A percentile compares a stretch with the other conserved stretches of the same genome.
These are phyloP conservation scores for Wilcoxina mikolae DNA, from an alignment of 495 filamentous ascomycete genomes.

Conservation along the genomic window DNA sequence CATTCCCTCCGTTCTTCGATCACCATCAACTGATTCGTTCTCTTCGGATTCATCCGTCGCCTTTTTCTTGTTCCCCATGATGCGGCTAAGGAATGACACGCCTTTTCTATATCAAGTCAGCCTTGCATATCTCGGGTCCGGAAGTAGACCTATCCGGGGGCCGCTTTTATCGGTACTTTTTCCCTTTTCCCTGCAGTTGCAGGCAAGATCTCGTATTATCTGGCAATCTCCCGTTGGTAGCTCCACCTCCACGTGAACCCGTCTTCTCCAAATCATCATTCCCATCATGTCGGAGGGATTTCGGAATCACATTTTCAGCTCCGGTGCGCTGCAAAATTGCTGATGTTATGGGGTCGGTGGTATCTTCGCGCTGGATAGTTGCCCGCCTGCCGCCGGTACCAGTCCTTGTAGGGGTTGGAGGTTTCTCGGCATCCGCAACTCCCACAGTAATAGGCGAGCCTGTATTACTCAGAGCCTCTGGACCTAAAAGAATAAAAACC, in stretches of 20 bases:
- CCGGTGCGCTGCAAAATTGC: slow-evolving; percentile 76
- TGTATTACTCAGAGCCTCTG: background rate
- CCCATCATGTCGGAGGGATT: slow-evolving; percentile 47
- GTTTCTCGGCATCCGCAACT: background rate
- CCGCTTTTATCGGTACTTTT: slow-evolving; percentile 25
- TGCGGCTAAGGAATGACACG: slow-evolving; percentile 79
- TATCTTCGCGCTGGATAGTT: background rate
- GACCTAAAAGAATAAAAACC: background rate
- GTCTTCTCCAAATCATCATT: slow-evolving; percentile 27
- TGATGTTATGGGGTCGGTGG: slow-evolving; percentile 22
- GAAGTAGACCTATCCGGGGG: background rate
- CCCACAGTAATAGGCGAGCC: background rate
- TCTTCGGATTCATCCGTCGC: slow-evolving; percentile 41
- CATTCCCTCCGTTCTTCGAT: slow-evolving; percentile 58
- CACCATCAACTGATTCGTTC: slow-evolving; percentile 56
- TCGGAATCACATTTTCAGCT: slow-evolving; percentile 52
- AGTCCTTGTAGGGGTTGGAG: background rate
- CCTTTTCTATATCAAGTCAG: slow-evolving; percentile 50
- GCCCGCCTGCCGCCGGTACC: background rate
- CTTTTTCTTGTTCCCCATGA: slow-evolving; percentile 67
- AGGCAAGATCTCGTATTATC: slow-evolving; percentile 20
- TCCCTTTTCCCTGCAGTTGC: slow-evolving; percentile 33
- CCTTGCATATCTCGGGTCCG: slow-evolving; percentile 1
- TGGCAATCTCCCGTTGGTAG: background rate
- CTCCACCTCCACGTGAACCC: background rate